Conservation (phyloP, 305 asterid species). For the Ilex paraguariensis region DNA sequence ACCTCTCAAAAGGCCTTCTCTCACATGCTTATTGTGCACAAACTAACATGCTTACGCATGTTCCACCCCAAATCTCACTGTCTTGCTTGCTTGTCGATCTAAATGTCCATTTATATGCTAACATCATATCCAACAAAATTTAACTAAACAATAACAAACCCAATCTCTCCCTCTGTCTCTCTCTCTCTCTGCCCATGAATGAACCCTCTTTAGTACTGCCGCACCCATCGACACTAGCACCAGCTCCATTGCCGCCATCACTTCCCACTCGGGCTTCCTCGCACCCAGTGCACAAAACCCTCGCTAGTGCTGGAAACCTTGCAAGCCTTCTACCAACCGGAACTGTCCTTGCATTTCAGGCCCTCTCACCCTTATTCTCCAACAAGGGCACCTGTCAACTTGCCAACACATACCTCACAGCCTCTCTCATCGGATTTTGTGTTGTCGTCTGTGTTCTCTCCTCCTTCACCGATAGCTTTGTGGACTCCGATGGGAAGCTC, state of each 20-base stretch:
- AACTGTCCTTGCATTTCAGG: slow-evolving; percentile 49
- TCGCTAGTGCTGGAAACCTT: slow-evolving; percentile 53
- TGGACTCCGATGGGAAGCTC: slow-evolving; percentile 28
- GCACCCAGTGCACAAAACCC: slow-evolving; percentile 36
- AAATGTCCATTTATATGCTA: no score
- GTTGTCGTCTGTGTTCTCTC: slow-evolving; percentile 42
- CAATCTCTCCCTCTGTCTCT: no score
- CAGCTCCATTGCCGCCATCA: background rate
- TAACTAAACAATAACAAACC: no score
- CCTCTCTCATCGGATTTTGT: slow-evolving; percentile 31
- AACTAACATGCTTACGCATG: no score
- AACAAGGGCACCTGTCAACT: slow-evolving; percentile 40
- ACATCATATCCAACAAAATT: no score
- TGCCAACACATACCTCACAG: slow-evolving; percentile 40
- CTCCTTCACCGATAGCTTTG: slow-evolving; percentile 50
- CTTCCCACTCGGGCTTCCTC: background rate
- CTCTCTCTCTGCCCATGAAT: background rate
- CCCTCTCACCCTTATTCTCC: slow-evolving; percentile 50
- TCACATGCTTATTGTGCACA: no score
- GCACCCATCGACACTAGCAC: slow-evolving; percentile 3
- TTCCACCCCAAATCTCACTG: no score
- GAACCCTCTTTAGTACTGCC: slow-evolving; percentile 4
- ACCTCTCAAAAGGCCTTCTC: no score
- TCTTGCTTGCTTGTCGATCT: no score
- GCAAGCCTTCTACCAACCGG: slow-evolving; percentile 70